Conservation (phyloP, 2,329 filamentous ascomycete species). For the Colletotrichum viniferum region DNA sequence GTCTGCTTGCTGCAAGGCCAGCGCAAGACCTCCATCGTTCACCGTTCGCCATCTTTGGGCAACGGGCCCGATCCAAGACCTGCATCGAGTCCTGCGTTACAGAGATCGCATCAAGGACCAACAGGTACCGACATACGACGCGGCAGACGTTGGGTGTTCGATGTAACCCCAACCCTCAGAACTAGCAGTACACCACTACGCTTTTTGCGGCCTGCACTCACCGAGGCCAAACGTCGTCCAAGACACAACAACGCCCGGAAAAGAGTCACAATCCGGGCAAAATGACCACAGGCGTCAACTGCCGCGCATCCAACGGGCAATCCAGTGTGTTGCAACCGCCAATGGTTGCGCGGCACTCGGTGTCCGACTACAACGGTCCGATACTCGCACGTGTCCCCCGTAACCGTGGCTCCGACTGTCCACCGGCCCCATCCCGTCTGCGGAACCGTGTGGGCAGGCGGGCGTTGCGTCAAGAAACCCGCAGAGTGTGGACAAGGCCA, state of each 20-base stretch:
- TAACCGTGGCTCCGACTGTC: neutral
- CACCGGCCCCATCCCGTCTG: neutral
- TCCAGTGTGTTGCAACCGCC: neutral
- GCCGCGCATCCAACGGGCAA: neutral
- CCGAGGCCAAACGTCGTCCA: neutral
- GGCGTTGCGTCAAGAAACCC: neutral
- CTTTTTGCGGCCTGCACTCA: neutral
- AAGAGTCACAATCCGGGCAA: neutral
- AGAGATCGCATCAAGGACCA: neutral
- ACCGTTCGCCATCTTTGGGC: neutral
- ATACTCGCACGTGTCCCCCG: neutral
- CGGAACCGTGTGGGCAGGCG: neutral
- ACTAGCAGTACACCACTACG: neutral
- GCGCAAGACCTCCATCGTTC: conserved; percentile 4
- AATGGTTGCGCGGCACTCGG: neutral
- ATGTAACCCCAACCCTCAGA: conserved; percentile 13
- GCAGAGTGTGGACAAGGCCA: neutral
- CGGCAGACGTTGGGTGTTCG: neutral
- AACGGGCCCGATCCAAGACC: conserved; percentile 18
- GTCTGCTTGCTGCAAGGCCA: conserved; percentile 10
- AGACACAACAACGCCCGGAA: neutral
- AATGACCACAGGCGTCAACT: neutral
- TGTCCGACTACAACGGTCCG: conserved; percentile 1
- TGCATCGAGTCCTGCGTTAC: conserved; percentile 5
- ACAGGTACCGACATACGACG: neutral